Percentiles rank a stretch among this genome's conserved stretches.
These are phyloP conservation scores for Geotrichum reessii DNA, from an alignment of 1,139 yeast genomes.

Conservation along the genomic window DNA sequence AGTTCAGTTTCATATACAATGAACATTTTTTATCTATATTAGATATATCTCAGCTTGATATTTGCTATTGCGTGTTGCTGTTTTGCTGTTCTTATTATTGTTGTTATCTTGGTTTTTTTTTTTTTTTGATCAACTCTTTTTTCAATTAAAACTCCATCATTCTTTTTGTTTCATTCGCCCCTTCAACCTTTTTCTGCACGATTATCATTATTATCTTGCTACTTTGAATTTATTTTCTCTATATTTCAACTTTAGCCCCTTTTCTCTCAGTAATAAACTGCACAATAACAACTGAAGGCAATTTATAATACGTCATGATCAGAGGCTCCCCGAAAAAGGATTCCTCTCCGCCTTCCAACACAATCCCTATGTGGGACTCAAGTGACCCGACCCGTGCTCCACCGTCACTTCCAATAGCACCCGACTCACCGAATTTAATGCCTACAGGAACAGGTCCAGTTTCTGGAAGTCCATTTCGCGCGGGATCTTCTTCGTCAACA, in stretches of 20 bases:
- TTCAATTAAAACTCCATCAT: not conserved
- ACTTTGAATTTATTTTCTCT: not conserved
- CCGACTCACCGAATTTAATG: conserved; percentile 32
- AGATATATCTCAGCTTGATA: not conserved
- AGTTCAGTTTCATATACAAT: not conserved
- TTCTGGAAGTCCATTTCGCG: conserved; percentile 20
- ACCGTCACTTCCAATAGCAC: conserved; percentile 37
- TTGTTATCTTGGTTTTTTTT: not conserved
- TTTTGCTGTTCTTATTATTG: not conserved
- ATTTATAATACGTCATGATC: not conserved
- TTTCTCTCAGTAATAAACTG: not conserved
- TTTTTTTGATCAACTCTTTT: not conserved
- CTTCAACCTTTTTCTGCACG: not conserved
- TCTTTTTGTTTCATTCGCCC: not conserved
- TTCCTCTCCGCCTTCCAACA: not conserved
- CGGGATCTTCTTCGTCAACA: conserved; percentile 1
- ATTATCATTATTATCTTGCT: not conserved
- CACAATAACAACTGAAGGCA: too few relatives aligned
- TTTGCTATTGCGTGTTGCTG: not conserved
- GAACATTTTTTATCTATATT: not conserved
- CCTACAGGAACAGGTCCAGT: conserved; percentile 24
- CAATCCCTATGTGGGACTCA: conserved; percentile 33
- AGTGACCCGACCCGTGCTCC: conserved; percentile 39
- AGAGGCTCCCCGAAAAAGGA: not conserved
- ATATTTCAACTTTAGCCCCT: not conserved